Conservation (phyloP, 345 rosid genomes). For the Salix purpurea region DNA sequence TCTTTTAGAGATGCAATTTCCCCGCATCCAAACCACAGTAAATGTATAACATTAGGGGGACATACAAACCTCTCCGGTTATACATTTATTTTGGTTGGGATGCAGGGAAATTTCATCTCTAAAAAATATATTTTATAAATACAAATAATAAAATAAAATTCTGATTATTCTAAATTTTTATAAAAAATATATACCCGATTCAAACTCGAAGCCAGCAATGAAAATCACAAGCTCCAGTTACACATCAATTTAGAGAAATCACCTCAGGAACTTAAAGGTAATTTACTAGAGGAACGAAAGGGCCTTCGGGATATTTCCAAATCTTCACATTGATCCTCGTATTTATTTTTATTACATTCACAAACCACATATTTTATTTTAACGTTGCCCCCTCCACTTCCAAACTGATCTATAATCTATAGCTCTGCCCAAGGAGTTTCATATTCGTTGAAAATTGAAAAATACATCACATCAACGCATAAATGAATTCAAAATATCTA, state of each 20-base stretch:
- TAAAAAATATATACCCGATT: too few relatives aligned
- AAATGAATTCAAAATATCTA: neutral
- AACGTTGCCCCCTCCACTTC: neutral
- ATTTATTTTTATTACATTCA: neutral
- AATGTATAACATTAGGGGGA: neutral
- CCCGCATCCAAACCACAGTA: too few relatives aligned
- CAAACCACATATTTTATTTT: neutral
- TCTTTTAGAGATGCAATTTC: too few relatives aligned
- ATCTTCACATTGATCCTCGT: neutral
- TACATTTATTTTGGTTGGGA: too few relatives aligned
- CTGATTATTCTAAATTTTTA: rapidly evolving
- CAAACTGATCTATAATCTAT: neutral
- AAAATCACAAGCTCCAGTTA: neutral
- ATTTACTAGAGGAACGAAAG: neutral
- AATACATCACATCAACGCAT: neutral
- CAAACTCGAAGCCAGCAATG: too few relatives aligned
- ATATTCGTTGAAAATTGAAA: neutral
- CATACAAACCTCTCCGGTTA: neutral
- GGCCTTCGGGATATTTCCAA: neutral
- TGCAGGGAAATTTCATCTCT: too few relatives aligned
- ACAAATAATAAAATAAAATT: too few relatives aligned
- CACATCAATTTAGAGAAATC: neutral
- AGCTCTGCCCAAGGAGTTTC: neutral
- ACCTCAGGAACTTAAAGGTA: neutral
- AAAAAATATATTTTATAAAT: too few relatives aligned